Conservation (phyloP, 441 rosid species). For the Theobroma grandiflorum region DNA sequence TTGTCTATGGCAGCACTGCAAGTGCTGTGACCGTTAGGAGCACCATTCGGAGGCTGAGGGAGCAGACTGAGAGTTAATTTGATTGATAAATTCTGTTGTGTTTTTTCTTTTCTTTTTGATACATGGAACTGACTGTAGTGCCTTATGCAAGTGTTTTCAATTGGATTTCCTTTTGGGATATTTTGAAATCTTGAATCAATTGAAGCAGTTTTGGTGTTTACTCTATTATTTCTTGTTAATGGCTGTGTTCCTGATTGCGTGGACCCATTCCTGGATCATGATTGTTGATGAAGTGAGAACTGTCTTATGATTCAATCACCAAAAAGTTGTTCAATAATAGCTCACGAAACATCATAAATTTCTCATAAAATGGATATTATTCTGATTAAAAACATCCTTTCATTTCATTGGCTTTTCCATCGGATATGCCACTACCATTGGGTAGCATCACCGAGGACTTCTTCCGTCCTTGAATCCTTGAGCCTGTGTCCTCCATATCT, state of each 20-base stretch:
- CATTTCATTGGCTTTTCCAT: no score
- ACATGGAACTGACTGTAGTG: background rate
- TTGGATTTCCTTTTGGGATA: background rate
- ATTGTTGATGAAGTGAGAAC: background rate
- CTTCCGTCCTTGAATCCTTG: no score
- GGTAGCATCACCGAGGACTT: no score
- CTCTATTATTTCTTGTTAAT: background rate
- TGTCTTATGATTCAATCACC: background rate
- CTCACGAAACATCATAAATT: no score
- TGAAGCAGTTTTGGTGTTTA: slow-evolving; percentile 7
- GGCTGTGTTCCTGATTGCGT: background rate
- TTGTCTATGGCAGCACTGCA: slow-evolving; percentile 63
- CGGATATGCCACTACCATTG: no score
- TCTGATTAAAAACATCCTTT: no score
- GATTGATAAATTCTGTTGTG: background rate
- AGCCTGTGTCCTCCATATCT: no score
- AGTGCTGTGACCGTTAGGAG: slow-evolving; percentile 80
- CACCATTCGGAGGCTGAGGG: slow-evolving; percentile 42
- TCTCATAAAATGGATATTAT: no score
- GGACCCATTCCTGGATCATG: background rate
- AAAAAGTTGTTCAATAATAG: no score
- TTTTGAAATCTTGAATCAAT: background rate
- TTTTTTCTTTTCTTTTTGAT: background rate
- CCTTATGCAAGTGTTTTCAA: background rate
- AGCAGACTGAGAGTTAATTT: slow-evolving; percentile 43